Evolutionary conservation across 345 rosid species (phyloP).

Genomic region (Kernera saxatilis): DNA sequence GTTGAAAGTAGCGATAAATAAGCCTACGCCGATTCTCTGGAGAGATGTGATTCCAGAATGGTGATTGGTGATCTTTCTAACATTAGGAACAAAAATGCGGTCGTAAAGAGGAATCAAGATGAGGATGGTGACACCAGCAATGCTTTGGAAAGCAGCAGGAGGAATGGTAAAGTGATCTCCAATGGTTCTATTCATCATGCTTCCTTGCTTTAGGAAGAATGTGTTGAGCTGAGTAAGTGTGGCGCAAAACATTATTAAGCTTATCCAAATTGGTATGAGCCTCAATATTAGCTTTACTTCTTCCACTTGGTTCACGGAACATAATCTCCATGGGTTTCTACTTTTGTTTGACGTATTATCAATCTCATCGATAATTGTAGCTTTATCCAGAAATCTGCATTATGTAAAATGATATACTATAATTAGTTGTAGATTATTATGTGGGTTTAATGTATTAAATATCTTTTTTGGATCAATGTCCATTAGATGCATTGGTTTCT

Average conservation of each 20-base stretch:
- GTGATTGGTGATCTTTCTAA: constrained; percentile 53
- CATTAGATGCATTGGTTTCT: background rate
- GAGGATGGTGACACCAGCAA: constrained; percentile 67
- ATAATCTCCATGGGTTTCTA: constrained; percentile 75
- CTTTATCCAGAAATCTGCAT: constrained; percentile 76
- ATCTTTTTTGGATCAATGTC: too few relatives aligned
- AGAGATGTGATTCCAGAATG: constrained; percentile 74
- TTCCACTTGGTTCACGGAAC: constrained; percentile 78
- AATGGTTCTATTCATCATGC: constrained; percentile 57
- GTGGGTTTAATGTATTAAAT: too few relatives aligned
- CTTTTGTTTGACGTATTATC: constrained; percentile 36
- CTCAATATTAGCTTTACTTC: constrained; percentile 73
- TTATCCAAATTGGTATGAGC: constrained; percentile 71
- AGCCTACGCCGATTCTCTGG: constrained; percentile 72
- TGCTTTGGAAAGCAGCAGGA: constrained; percentile 71
- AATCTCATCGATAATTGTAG: constrained; percentile 53
- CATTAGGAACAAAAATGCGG: constrained; percentile 53
- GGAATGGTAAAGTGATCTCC: constrained; percentile 60
- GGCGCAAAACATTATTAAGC: constrained; percentile 68
- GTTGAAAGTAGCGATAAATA: constrained; percentile 51
- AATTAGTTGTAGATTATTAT: background rate
- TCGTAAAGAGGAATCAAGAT: constrained; percentile 57
- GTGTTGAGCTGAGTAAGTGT: constrained; percentile 66
- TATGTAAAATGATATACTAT: background rate
- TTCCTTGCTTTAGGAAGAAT: constrained; percentile 79